These are phyloP conservation scores for Paecilomyces formosus DNA, from an alignment of 2,329 filamentous ascomycete genomes.

Conservation along the genomic window DNA sequence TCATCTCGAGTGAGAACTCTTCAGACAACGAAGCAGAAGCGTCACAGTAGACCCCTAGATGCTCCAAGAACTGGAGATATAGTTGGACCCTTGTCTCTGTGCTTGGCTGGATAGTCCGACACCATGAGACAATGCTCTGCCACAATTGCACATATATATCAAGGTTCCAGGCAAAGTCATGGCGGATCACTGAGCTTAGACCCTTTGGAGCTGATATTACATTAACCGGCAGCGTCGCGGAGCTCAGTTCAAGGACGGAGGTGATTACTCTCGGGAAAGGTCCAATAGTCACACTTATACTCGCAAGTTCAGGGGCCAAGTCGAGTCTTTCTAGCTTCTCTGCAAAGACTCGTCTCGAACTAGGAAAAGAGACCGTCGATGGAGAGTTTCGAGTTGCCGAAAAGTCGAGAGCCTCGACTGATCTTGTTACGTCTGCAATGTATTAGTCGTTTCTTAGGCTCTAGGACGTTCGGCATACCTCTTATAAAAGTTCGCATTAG, in stretches of 20 bases:
- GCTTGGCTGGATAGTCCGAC: conserved; percentile 12
- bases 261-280: conserved; percentile 17
- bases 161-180: conserved; percentile 25
- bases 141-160: conserved; percentile 27
- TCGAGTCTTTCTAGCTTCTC: conserved; percentile 23
- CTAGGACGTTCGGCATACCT: conserved; percentile 22
- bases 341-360: conserved; percentile 15
- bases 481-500: conserved; percentile 27
- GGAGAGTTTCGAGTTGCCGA: conserved; percentile 3
- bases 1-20: conserved; percentile 15
- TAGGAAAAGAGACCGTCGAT: conserved; percentile 17
- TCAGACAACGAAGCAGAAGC: conserved; percentile 12
- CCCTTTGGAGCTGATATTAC: conserved; percentile 8
- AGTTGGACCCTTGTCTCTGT: conserved; percentile 12
- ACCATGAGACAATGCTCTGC: conserved; percentile 20
- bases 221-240: conserved; percentile 14
- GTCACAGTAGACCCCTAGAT: conserved; percentile 14
- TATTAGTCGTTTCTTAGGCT: conserved; percentile 9
- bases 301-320: conserved; percentile 21
- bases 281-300: conserved; percentile 17
- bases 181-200: conserved; percentile 17
- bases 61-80: conserved; percentile 19
- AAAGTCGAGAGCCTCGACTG: conserved; percentile 28
- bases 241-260: conserved; percentile 20
- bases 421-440: conserved; percentile 37